Percentiles rank a stretch among this genome's conserved stretches.
Conservation (phyloP, 2,329 filamentous ascomycete genomes). For the Zasmidium citrigriseum region DNA sequence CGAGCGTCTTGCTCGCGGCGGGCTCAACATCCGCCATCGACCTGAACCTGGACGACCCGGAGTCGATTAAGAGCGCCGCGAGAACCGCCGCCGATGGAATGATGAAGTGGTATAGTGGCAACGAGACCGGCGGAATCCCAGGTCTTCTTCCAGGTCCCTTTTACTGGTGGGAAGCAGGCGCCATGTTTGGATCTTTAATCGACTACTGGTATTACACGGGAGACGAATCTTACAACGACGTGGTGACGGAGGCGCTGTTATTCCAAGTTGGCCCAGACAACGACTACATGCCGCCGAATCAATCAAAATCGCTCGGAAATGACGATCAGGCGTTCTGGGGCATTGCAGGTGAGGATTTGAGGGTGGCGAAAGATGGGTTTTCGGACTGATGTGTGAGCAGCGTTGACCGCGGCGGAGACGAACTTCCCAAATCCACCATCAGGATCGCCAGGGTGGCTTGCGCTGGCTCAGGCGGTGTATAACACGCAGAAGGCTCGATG, state of each 20-base stretch:
- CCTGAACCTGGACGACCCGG: constrained; percentile 21
- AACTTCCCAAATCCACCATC: constrained; percentile 45
- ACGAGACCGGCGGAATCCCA: constrained; percentile 51
- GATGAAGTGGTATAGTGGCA: constrained; percentile 54
- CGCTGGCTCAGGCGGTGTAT: constrained; percentile 42
- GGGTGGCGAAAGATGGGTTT: no score
- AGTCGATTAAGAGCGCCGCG: constrained; percentile 46
- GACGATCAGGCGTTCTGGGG: constrained; percentile 61
- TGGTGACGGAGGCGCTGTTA: constrained; percentile 59
- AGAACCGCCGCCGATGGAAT: constrained; percentile 43
- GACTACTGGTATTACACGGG: constrained; percentile 72
- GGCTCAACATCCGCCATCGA: constrained; percentile 14
- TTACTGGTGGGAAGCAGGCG: constrained; percentile 71
- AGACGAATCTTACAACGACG: constrained; percentile 63
- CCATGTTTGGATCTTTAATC: constrained; percentile 66
- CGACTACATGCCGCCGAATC: constrained; percentile 58
- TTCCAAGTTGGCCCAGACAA: constrained; percentile 58
- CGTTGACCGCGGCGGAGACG: constrained; percentile 54
- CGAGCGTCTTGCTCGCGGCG: not conserved
- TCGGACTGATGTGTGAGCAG: no score
- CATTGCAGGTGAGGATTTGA: constrained; percentile 53
- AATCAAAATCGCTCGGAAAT: constrained; percentile 45
- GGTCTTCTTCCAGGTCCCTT: constrained; percentile 64
- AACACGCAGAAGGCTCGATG: constrained; percentile 38
- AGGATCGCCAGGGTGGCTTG: constrained; percentile 43